phyloP scores from a whole-genome alignment of 345 rosid species.

The Rhodamnia rubescens region DNA sequence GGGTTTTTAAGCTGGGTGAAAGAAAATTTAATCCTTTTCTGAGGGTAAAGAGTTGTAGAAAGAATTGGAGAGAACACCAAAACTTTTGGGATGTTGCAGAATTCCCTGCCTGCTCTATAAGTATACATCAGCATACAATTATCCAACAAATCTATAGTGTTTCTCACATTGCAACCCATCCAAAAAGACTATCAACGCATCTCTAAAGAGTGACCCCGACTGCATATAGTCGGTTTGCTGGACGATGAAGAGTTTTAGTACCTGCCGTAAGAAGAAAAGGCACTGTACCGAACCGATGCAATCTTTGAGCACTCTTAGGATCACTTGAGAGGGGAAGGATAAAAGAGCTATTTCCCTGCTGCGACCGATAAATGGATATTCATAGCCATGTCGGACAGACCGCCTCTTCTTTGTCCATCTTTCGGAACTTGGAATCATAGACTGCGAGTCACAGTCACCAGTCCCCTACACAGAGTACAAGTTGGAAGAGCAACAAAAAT shows the following conservation, averaged over 20 bases:
- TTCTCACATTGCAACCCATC: not conserved
- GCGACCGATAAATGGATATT: not conserved
- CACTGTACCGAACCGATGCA: not conserved
- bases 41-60: no score
- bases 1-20: no score
- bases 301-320: not conserved
- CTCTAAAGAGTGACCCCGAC: not conserved
- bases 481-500: not conserved
- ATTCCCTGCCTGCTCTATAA: not conserved
- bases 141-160: not conserved
- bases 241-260: not conserved
- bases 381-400: not conserved
- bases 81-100: not conserved
- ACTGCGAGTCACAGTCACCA: not conserved
- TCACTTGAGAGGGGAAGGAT: not conserved
- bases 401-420: not conserved
- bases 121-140: not conserved
- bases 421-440: not conserved
- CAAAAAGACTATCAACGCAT: not conserved
- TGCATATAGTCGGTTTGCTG: not conserved
- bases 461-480: not conserved
- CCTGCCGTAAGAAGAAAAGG: not conserved
- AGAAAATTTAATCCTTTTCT: no score
- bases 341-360: not conserved
- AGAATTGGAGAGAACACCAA: no score